phyloP scores from a whole-genome alignment of 164 flowering plant species.

The Vitis cinerea region DNA sequence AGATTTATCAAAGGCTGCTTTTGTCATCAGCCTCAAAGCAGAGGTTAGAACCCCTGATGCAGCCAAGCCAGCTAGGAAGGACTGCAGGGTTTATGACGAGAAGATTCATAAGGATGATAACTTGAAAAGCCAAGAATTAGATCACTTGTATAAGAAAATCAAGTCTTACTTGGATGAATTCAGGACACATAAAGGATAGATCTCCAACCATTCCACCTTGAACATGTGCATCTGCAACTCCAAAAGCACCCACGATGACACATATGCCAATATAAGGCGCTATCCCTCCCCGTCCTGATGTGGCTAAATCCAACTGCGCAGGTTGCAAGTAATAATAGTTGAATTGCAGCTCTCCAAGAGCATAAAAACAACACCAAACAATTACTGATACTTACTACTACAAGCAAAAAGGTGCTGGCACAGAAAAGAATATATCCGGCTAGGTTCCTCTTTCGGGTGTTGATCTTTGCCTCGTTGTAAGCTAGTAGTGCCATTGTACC shows the following conservation, averaged over 20 bases:
- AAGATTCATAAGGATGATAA: background rate
- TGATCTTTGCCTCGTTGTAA: slow-evolving; percentile 55
- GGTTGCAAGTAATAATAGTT: background rate
- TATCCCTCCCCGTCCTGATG: slow-evolving; percentile 70
- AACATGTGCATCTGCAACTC: slow-evolving; percentile 76
- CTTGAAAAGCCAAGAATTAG: background rate
- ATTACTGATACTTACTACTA: slow-evolving; percentile 49
- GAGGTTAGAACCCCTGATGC: slow-evolving; percentile 62
- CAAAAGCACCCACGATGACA: slow-evolving; percentile 53
- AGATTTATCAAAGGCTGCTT: slow-evolving; percentile 45
- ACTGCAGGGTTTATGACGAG: slow-evolving; percentile 24
- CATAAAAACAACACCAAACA: background rate
- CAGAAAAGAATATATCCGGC: slow-evolving; percentile 65
- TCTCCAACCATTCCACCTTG: slow-evolving; percentile 94
- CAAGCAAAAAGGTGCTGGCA: slow-evolving; percentile 46
- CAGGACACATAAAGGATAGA: slow-evolving; percentile 76
- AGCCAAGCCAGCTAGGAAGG: slow-evolving; percentile 58
- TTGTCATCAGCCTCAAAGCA: slow-evolving; percentile 47
- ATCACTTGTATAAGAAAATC: background rate
- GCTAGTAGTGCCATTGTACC: slow-evolving; percentile 57
- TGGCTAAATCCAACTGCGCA: slow-evolving; percentile 63
- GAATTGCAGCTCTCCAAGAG: background rate
- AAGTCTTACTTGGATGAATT: slow-evolving; percentile 63
- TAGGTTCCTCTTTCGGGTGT: slow-evolving; percentile 57
- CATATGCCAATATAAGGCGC: slow-evolving; percentile 64